phyloP scores from a whole-genome alignment of 768 basidiomycete species.

The Trametes elegans region DNA sequence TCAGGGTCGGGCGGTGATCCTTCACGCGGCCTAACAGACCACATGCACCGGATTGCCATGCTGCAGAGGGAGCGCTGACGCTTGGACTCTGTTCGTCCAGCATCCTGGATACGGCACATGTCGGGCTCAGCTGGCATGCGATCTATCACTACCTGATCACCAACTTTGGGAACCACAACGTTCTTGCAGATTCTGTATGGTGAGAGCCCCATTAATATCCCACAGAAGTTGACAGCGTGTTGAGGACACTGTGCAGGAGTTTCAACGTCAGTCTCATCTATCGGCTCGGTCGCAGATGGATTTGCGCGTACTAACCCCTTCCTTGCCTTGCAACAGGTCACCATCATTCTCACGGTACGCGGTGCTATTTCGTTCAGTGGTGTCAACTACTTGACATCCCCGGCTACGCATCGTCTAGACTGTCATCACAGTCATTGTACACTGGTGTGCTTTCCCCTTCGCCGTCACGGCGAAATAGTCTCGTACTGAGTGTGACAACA shows the following conservation, averaged over 20 bases:
- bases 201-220: not conserved
- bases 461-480: too few relatives aligned
- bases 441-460: too few relatives aligned
- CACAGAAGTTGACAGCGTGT: too few relatives aligned
- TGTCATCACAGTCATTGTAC: constrained; percentile 11
- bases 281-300: not conserved
- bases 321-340: not conserved
- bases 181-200: constrained; percentile 12
- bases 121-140: constrained; percentile 15
- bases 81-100: too few relatives aligned
- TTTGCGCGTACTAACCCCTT: not conserved
- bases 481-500: too few relatives aligned
- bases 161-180: constrained; percentile 10
- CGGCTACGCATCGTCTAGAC: not conserved
- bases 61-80: too few relatives aligned
- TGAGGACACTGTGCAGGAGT: too few relatives aligned
- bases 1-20: too few relatives aligned
- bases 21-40: too few relatives aligned
- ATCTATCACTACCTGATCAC: constrained; percentile 17
- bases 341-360: not conserved
- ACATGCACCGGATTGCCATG: too few relatives aligned
- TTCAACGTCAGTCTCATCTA: constrained; percentile 3
- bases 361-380: not conserved
- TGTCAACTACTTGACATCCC: too few relatives aligned
- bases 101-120: constrained; percentile 10